Percentiles rank a stretch among this genome's conserved stretches.
Conservation (phyloP, 768 basidiomycete genomes). For the Tricholoma flavovirens region DNA sequence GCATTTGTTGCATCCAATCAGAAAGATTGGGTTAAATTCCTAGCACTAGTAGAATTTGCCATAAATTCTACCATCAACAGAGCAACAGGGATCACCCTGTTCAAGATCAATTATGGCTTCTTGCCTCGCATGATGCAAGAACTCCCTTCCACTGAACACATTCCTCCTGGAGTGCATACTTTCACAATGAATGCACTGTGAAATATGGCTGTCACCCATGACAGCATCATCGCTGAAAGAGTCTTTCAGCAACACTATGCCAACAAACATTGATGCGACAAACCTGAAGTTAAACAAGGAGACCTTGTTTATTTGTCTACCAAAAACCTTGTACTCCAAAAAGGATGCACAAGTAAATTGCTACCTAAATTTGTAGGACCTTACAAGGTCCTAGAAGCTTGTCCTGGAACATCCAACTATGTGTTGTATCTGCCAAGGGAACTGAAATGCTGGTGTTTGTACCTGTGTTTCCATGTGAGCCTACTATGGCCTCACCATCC, state of each 20-base stretch:
- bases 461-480: too few relatives aligned
- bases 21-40: too few relatives aligned
- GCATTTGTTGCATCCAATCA: too few relatives aligned
- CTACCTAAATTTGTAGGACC: too few relatives aligned
- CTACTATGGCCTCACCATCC: too few relatives aligned
- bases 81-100: neutral
- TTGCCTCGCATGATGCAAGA: neutral
- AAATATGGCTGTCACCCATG: conserved; percentile 26
- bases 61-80: too few relatives aligned
- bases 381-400: neutral
- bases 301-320: too few relatives aligned
- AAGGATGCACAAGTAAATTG: conserved; percentile 20
- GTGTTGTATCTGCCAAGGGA: too few relatives aligned
- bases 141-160: neutral
- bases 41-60: conserved; percentile 4
- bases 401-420: neutral
- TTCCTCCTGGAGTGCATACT: conserved; percentile 14
- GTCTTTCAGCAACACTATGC: conserved; percentile 23
- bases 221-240: conserved; percentile 29
- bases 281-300: too few relatives aligned
- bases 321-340: conserved; percentile 28
- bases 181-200: conserved; percentile 20
- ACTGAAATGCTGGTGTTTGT: too few relatives aligned
- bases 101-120: neutral
- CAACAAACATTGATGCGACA: conserved; percentile 16